These are phyloP conservation scores for Aspergillus incahuasiensis DNA, from an alignment of 495 filamentous ascomycete genomes.

Conservation along the genomic window DNA sequence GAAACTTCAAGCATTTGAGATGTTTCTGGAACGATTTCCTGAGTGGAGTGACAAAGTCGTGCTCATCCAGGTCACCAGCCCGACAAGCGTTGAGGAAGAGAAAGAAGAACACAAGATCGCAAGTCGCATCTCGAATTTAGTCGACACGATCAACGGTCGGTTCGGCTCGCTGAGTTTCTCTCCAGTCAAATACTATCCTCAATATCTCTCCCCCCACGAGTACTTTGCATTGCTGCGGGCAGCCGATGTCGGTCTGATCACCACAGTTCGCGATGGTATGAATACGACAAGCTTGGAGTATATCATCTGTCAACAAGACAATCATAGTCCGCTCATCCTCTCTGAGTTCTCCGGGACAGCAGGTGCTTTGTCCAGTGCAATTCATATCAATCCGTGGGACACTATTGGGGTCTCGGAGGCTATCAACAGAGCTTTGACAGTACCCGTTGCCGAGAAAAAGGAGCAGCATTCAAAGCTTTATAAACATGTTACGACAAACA, in stretches of 20 bases:
- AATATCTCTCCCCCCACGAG: slow-evolving; percentile 80
- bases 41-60: slow-evolving; percentile 91
- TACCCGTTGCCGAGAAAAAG: slow-evolving; percentile 59
- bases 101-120: slow-evolving; percentile 70
- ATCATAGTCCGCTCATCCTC: slow-evolving; percentile 79
- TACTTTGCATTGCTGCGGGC: slow-evolving; percentile 87
- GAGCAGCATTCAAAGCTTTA: slow-evolving; percentile 56
- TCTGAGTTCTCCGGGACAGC: slow-evolving; percentile 96
- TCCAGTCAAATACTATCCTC: slow-evolving; percentile 87
- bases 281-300: slow-evolving; percentile 95
- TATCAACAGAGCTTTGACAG: slow-evolving; percentile 72
- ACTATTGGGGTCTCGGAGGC: slow-evolving; percentile 70
- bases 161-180: slow-evolving; percentile 82
- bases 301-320: slow-evolving; percentile 81
- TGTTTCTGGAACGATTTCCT: slow-evolving; percentile 80
- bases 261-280: slow-evolving; percentile 91
- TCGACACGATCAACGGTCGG: slow-evolving; percentile 82
- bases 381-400: slow-evolving; percentile 95
- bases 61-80: slow-evolving; percentile 88
- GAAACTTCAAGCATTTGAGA: slow-evolving; percentile 88
- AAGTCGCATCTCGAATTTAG: slow-evolving; percentile 79
- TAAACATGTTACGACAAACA: slow-evolving; percentile 74
- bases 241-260: slow-evolving; percentile 86
- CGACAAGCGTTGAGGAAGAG: slow-evolving; percentile 69
- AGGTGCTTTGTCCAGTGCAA: slow-evolving; percentile 74